These are phyloP conservation scores for Beta corolliflora DNA, from an alignment of 179 eudicot genomes.

Conservation along the genomic window DNA sequence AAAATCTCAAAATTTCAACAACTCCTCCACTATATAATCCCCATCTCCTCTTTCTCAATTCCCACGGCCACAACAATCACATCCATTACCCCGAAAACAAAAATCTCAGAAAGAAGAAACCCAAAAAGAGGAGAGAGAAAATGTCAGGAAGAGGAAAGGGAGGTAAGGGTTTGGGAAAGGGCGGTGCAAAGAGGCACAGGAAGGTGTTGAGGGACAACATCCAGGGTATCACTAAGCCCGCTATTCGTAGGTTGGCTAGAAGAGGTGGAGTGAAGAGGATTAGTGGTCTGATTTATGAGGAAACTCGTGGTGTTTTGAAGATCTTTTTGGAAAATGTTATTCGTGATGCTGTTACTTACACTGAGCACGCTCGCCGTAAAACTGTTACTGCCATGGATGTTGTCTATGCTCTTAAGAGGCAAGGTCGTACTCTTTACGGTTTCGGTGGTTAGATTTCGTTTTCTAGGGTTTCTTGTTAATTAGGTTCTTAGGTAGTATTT, in stretches of 20 bases:
- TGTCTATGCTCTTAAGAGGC: constrained; percentile 35
- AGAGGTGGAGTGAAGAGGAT: constrained; percentile 34
- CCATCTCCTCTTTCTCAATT: no score
- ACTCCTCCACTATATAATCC: constrained; percentile 7
- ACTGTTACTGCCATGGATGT: constrained; percentile 32
- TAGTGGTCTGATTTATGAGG: constrained; percentile 32
- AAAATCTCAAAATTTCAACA: constrained; percentile 18
- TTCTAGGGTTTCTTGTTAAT: neutral
- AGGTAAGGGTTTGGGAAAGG: constrained; percentile 37
- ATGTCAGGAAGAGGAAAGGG: constrained; percentile 40
- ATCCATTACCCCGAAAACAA: no score
- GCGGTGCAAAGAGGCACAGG: constrained; percentile 37
- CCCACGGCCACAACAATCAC: neutral
- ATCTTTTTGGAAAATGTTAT: constrained; percentile 32
- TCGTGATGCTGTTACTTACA: constrained; percentile 32
- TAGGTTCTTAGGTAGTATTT: no score
- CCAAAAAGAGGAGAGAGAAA: neutral
- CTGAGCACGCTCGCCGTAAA: constrained; percentile 32
- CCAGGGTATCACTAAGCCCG: constrained; percentile 34
- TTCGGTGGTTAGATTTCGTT: constrained; percentile 25
- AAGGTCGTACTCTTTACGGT: constrained; percentile 32
- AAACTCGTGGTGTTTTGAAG: constrained; percentile 32
- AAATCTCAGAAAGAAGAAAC: constrained; percentile 27
- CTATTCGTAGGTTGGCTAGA: constrained; percentile 30
- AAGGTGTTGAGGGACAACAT: constrained; percentile 32